Evolutionary conservation across 139 green algal genomes (phyloP), one percentile per base, ranked within the genome.

Genomic region (Prasinococcaceae sp.): DNA sequence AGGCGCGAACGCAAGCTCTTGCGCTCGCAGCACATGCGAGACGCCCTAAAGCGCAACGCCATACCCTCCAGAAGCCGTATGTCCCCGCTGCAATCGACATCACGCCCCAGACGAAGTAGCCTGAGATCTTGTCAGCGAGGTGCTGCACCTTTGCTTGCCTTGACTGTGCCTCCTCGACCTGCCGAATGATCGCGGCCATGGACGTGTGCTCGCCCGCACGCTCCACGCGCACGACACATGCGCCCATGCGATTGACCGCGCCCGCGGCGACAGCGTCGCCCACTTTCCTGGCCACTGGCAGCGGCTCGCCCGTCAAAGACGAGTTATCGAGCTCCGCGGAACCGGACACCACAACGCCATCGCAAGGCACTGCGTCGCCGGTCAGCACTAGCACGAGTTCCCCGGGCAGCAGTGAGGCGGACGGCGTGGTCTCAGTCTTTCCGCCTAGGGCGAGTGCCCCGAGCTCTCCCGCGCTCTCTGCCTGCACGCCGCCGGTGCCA

Each of bases 61-160:
- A n/a, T n/a, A n/a, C n/a, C 10, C 56, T 47, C 84, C 88, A 96
- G 70, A 94, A 95, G 22, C 19, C 51, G 53, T 93, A 90, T 6
- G 85, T 96, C 22, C 69, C 60, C 0, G 77, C 80, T 2, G 75
- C 70, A 4, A 79, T 71, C 4, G 67, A 73, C 84, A 97, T 94
- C 20, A 97, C 80, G 24, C 70, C 70, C 39, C 83, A 94, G 63
- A 81, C 90, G 61, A 97, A 95, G 29, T 72, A 71, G 20, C 86
- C 85, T 0, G 85, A 79, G 20, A 69, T 23, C 60, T 68, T 45
- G 47, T 97, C 89, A 3, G 89, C 88, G 56, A 94, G 65, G 1
- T 85, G 74, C 66, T 94, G 85, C 48, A 95, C 75, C 0, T 86
- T 86, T 4, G 88, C 84, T 65, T 92, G 77, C 0, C 79, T 59